phyloP scores from a whole-genome alignment of 345 rosid species.

The Trapa bicornis region DNA sequence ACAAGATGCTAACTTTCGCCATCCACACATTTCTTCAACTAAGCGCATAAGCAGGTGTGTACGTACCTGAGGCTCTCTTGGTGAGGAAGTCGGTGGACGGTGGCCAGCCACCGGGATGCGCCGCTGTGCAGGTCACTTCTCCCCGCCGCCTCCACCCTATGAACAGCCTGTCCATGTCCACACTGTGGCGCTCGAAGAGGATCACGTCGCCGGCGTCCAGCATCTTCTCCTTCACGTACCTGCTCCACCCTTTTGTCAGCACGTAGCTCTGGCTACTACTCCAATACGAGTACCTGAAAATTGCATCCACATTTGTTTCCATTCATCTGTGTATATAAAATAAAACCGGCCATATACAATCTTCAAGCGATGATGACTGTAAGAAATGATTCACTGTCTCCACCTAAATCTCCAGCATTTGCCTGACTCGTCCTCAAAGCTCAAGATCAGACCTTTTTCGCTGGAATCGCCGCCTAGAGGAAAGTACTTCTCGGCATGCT shows the following conservation, averaged over 20 bases:
- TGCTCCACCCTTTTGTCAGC: slow-evolving; percentile 52
- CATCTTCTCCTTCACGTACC: slow-evolving; percentile 39
- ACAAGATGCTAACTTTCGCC: too few relatives aligned
- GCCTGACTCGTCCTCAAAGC: slow-evolving; percentile 31
- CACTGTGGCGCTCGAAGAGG: slow-evolving; percentile 28
- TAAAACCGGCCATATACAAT: too few relatives aligned
- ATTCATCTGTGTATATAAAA: too few relatives aligned
- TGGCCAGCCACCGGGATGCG: slow-evolving; percentile 7
- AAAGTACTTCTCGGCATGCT: slow-evolving; percentile 45
- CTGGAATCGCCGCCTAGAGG: slow-evolving; percentile 15
- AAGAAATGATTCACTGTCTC: too few relatives aligned
- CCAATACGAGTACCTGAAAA: slow-evolving; percentile 36
- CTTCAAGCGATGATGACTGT: too few relatives aligned
- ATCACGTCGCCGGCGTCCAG: slow-evolving; percentile 41
- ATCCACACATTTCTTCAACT: too few relatives aligned
- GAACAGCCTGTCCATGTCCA: slow-evolving; percentile 29
- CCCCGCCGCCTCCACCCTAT: slow-evolving; percentile 42
- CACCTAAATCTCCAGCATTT: slow-evolving; percentile 25
- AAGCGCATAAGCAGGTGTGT: too few relatives aligned
- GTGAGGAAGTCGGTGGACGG: slow-evolving; percentile 9
- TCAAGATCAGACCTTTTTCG: slow-evolving; percentile 28
- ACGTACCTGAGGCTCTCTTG: slow-evolving; percentile 5
- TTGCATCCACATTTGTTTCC: too few relatives aligned
- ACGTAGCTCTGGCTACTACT: slow-evolving; percentile 53
- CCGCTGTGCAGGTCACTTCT: neutral